A percentile compares a stretch with the other conserved stretches of the same genome.
Evolutionary conservation across 2,329 filamentous ascomycete genomes (phyloP).

Genomic region (Blumeria hordei): DNA sequence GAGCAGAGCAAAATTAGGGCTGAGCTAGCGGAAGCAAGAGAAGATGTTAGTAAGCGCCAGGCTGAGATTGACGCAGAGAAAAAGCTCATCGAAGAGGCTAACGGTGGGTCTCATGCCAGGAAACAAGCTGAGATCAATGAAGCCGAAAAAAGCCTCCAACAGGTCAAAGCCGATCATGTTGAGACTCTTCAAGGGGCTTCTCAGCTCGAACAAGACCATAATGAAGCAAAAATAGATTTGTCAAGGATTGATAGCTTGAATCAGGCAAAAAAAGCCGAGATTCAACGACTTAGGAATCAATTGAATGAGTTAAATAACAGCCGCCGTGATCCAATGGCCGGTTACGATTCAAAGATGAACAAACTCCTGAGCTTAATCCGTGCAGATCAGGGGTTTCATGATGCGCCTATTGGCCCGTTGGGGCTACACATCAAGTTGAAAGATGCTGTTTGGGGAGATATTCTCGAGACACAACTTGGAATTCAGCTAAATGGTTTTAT

Average conservation of each 20-base stretch:
- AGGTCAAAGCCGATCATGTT: conserved; percentile 20
- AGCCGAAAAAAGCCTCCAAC: conserved; percentile 25
- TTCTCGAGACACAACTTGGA: conserved; percentile 61
- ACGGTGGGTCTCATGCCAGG: conserved; percentile 42
- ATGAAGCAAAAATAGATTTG: conserved; percentile 14
- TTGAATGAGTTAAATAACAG: conserved; percentile 29
- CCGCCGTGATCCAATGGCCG: conserved; percentile 33
- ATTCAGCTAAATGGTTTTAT: conserved; percentile 49
- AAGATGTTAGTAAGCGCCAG: conserved; percentile 22
- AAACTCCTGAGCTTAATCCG: conserved; percentile 44
- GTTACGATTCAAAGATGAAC: conserved; percentile 38
- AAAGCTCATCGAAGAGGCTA: conserved; percentile 36
- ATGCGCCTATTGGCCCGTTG: conserved; percentile 61
- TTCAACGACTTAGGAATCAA: conserved; percentile 24
- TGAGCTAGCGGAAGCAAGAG: conserved; percentile 28
- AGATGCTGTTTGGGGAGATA: conserved; percentile 59
- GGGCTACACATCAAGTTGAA: conserved; percentile 53
- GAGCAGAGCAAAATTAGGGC: conserved; percentile 40
- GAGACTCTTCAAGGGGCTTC: conserved; percentile 19
- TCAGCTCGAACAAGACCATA: conserved; percentile 15
- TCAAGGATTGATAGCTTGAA: conserved; percentile 16
- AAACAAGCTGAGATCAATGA: conserved; percentile 34
- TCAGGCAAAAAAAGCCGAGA: conserved; percentile 26
- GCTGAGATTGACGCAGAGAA: conserved; percentile 29
- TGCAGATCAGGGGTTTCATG: conserved; percentile 40